Conservation (phyloP, 2,329 filamentous ascomycete genomes). For the Xylaria sp. region DNA sequence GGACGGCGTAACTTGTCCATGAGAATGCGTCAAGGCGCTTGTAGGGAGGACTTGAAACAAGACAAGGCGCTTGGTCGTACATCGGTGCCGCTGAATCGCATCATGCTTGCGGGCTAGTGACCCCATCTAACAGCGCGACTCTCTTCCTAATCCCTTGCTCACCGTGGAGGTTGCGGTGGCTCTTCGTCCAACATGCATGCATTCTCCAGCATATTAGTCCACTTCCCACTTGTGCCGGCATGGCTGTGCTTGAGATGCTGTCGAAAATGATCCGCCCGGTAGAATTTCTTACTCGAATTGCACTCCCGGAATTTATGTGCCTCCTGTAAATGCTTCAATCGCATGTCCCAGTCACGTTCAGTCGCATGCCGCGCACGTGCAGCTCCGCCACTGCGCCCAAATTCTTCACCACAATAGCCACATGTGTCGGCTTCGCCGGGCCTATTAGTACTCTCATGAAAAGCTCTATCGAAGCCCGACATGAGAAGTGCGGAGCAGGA, state of each 20-base stretch:
- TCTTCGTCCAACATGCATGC: constrained; percentile 95
- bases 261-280: constrained; percentile 94
- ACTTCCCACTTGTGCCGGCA: constrained; percentile 94
- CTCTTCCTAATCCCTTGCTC: constrained; percentile 30
- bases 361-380: constrained; percentile 64
- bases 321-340: constrained; percentile 86
- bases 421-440: constrained; percentile 81
- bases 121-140: constrained; percentile 4
- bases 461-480: constrained; percentile 79
- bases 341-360: constrained; percentile 86
- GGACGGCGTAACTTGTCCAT: background rate
- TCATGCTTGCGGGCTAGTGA: background rate
- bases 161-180: constrained; percentile 61
- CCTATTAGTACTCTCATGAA: constrained; percentile 79
- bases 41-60: constrained; percentile 1
- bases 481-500: constrained; percentile 83
- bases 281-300: constrained; percentile 99
- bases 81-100: constrained; percentile 16
- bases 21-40: background rate
- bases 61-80: constrained; percentile 10
- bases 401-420: constrained; percentile 96
- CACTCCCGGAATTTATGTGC: constrained; percentile 98
- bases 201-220: constrained; percentile 98
- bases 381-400: constrained; percentile 63
- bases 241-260: constrained; percentile 99